Conservation (phyloP, 805 yeast species). For the Candida germanica region DNA sequence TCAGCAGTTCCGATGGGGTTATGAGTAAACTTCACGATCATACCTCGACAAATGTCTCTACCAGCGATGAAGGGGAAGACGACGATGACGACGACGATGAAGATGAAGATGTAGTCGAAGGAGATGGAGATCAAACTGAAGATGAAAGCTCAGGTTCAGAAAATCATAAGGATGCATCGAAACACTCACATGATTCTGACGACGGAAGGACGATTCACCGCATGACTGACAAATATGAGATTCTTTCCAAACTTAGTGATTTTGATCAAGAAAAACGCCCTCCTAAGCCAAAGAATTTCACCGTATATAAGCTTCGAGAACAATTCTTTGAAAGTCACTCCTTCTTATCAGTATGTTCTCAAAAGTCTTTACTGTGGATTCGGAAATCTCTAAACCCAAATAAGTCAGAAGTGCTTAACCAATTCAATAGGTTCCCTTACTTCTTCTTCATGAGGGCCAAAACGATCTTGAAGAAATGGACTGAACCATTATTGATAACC, state of each 20-base stretch:
- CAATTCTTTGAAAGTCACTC: slow-evolving; percentile 38
- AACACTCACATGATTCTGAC: slow-evolving; percentile 1
- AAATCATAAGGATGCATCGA: not conserved
- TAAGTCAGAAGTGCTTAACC: slow-evolving; percentile 18
- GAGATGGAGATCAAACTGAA: not conserved
- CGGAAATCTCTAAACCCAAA: slow-evolving; percentile 22
- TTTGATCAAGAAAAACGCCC: not conserved
- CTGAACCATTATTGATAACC: slow-evolving; percentile 27
- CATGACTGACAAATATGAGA: slow-evolving; percentile 5
- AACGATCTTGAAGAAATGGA: slow-evolving; percentile 23
- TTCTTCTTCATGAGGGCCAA: slow-evolving; percentile 18
- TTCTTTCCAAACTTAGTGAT: slow-evolving; percentile 2
- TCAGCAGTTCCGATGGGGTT: slow-evolving; percentile 2
- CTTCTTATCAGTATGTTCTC: slow-evolving; percentile 31
- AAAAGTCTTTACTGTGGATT: slow-evolving; percentile 33
- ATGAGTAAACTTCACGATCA: slow-evolving; percentile 6
- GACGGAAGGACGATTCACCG: slow-evolving; percentile 1
- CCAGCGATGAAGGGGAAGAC: slow-evolving; percentile 11
- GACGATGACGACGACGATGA: slow-evolving; percentile 14
- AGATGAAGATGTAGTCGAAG: slow-evolving; percentile 8
- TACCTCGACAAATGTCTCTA: not conserved
- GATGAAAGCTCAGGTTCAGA: not conserved
- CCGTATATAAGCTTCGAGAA: slow-evolving; percentile 10
- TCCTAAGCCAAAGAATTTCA: not conserved
- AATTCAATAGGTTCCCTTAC: slow-evolving; percentile 28